These are phyloP conservation scores for Codiaeum variegatum DNA, from an alignment of 441 rosid genomes.

Conservation along the genomic window DNA sequence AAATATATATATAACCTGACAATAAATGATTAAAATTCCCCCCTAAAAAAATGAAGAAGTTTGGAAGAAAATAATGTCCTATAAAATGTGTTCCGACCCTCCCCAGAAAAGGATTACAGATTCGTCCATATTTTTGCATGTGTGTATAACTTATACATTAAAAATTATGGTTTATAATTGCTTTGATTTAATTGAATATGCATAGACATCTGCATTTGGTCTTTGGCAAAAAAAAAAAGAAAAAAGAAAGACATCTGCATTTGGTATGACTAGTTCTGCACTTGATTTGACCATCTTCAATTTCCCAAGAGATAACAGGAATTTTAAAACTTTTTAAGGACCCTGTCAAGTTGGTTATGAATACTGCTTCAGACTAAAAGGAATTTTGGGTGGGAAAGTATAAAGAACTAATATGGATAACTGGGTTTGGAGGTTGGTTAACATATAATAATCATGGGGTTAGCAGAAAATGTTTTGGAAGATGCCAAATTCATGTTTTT, in stretches of 20 bases:
- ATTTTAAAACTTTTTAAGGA: not conserved
- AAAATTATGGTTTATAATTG: not conserved
- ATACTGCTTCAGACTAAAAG: not conserved
- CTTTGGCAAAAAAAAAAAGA: too few species aligned
- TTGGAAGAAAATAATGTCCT: too few species aligned
- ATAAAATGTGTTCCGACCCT: too few species aligned
- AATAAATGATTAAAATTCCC: too few species aligned
- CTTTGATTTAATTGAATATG: not conserved
- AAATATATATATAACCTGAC: too few species aligned
- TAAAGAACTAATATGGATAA: slow-evolving; percentile 6
- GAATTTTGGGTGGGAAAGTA: not conserved
- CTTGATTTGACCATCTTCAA: not conserved
- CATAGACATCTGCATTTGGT: not conserved
- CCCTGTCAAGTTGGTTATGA: not conserved
- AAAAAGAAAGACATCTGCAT: not conserved
- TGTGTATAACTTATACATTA: too few species aligned
- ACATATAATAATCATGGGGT: not conserved
- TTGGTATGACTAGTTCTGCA: not conserved
- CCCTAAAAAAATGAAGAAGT: too few species aligned
- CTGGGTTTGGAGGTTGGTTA: not conserved
- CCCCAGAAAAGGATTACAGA: too few species aligned
- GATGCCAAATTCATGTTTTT: not conserved
- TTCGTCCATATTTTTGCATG: not conserved
- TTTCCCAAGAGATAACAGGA: not conserved
- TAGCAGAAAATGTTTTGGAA: not conserved